Evolutionary conservation across 495 filamentous ascomycete species (phyloP), one percentile per base, ranked within the genome.

Genomic region (Lepidopterella palustris): DNA sequence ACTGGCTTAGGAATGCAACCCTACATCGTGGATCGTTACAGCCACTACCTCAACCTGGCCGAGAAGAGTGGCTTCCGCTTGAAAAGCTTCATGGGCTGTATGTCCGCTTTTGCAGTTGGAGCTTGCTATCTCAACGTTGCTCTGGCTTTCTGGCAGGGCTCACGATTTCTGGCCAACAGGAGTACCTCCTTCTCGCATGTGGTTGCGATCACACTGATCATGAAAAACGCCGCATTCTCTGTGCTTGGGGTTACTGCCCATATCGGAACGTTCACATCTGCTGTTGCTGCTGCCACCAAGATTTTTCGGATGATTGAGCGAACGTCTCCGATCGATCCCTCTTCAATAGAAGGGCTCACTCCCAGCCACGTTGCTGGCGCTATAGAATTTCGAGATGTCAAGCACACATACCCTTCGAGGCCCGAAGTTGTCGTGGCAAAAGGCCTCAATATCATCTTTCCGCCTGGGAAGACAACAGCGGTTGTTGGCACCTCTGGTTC

Each of bases 61-160:
- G 84, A 95, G 69, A 82, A 75, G 64, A 90, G 81, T 74, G 92
- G 92, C 11, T 81, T 82, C 73, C 90, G 85, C 73, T 78, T 84
- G 64, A 88, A 95, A 70, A 72, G 79, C 39, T 74, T 80, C 3
- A 69, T 92, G 29, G 87, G 82, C 18, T 60, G 85, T 21, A 91
- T 97, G 88, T 76, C 97, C 39, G 88, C 84, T 47, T 76, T 78
- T 42, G 88, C 96, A 84, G 89, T 96, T 76, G 76, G 80, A 55
- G 76, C 92, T 55, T 80, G 97, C 59, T 96, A 90, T 66, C 71
- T 92, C 39, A 93, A 92, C 72, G 96, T 96, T 51, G 65, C 63
- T 15, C 81, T 98, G 32, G 86, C 90, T 39, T 98, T 97, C 76
- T 98, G 93, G 93, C 87, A 91, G 78, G 93, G 93, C 9, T 91